Conservation (phyloP, 495 filamentous ascomycete genomes). For the Daldinia decipiens region DNA sequence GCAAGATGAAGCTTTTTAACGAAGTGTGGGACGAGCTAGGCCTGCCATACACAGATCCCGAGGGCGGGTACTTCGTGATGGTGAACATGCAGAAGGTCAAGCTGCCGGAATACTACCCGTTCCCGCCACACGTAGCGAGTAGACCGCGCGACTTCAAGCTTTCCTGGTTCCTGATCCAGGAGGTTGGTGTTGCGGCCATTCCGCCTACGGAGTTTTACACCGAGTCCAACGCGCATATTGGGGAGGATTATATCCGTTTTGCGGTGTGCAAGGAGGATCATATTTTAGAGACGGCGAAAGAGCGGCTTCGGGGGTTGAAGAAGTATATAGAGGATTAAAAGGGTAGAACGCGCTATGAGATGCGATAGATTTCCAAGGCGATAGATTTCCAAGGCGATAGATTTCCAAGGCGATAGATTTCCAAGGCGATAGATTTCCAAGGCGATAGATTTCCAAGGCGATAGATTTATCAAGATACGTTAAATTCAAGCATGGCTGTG, state of each 20-base stretch:
- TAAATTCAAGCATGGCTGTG: neutral
- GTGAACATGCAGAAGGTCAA: slow-evolving; percentile 89
- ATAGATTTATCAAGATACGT: slow-evolving; percentile 16
- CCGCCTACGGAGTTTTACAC: slow-evolving; percentile 98
- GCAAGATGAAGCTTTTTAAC: slow-evolving; percentile 89
- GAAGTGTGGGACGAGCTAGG: slow-evolving; percentile 87
- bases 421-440: neutral
- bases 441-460: neutral
- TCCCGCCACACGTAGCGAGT: slow-evolving; percentile 86
- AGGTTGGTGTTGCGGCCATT: slow-evolving; percentile 94
- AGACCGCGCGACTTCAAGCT: slow-evolving; percentile 93
- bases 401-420: slow-evolving; percentile 19
- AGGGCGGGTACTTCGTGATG: slow-evolving; percentile 96
- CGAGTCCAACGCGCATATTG: slow-evolving; percentile 79
- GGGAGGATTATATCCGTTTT: slow-evolving; percentile 92
- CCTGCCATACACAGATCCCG: slow-evolving; percentile 89
- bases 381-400: slow-evolving; percentile 14
- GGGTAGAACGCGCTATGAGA: neutral
- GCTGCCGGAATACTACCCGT: slow-evolving; percentile 81
- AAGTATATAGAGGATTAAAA: slow-evolving; percentile 68
- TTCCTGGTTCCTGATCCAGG: slow-evolving; percentile 94
- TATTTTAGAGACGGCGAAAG: slow-evolving; percentile 88
- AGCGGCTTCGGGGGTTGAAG: slow-evolving; percentile 85
- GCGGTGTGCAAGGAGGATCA: slow-evolving; percentile 97
- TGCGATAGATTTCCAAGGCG: neutral